Conservation (phyloP, 2,329 filamentous ascomycete species). For the Gliomastix tumulicola region DNA sequence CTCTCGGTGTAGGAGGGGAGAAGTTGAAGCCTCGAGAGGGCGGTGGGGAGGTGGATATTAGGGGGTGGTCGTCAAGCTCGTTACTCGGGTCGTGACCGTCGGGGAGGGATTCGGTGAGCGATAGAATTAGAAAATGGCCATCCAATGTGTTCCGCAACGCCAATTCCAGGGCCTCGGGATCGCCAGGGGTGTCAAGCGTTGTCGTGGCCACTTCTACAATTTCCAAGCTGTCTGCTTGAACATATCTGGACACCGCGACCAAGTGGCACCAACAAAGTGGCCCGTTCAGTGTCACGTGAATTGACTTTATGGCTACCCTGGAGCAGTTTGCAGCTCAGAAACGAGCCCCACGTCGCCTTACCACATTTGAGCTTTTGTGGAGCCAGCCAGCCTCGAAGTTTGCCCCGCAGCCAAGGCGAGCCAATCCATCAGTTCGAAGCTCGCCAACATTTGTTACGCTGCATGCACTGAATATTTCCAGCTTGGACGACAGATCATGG, state of each 20-base stretch:
- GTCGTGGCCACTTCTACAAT: conserved; percentile 17
- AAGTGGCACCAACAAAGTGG: conserved; percentile 36
- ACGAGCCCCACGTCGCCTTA: too few relatives aligned
- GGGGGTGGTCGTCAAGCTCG: conserved; percentile 16
- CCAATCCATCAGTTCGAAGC: too few relatives aligned
- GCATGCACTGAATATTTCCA: neutral
- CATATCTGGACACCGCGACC: too few relatives aligned
- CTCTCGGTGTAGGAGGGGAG: conserved; percentile 14
- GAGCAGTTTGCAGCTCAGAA: too few relatives aligned
- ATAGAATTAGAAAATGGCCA: conserved; percentile 1
- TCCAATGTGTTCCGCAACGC: too few relatives aligned
- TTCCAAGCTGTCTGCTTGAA: too few relatives aligned
- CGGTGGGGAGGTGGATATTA: conserved; percentile 25
- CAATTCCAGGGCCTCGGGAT: conserved; percentile 14
- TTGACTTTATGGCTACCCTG: neutral
- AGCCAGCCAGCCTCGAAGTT: too few relatives aligned
- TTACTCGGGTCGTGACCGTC: neutral
- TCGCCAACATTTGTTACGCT: too few relatives aligned
- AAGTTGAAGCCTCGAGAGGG: conserved; percentile 16
- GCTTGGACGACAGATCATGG: conserved; percentile 50
- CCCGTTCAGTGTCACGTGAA: conserved; percentile 29
- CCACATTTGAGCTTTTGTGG: too few relatives aligned
- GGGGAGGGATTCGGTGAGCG: neutral
- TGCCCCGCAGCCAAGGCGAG: too few relatives aligned
- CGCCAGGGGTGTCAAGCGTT: conserved; percentile 9